Base-by-base conservation (phyloP, 139 green algal species). In the Chlamydomonas sphaeroides region DNA sequence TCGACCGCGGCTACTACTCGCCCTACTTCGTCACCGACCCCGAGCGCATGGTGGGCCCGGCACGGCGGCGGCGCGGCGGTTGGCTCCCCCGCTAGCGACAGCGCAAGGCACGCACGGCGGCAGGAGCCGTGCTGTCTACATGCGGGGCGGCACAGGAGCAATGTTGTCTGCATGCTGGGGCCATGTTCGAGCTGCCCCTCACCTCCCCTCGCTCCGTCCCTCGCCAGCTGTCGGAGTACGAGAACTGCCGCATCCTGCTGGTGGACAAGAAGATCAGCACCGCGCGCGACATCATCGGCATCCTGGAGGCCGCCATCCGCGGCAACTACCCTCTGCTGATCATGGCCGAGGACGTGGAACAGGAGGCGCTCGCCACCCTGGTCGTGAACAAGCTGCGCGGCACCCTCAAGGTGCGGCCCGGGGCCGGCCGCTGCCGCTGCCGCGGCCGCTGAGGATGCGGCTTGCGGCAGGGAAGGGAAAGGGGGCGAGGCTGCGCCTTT, bases 331-430 rank as follows among this genome's bases (percentile, higher is more conserved):
- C 97, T 17, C 88, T 99, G 75, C 87, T 99, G 41, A 95, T 99
- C 88, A 99, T 99, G 92, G 97, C 97, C 11, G 97, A 99, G 92
- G 97, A 99, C 87, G 97, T 99, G 86, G 97, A 99, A 94, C 97
- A 99, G 92, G 97, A 99, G 92, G 95, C 97, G 2, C 93, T 99
- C 67, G 97, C 97, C 71, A 99, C 97, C 17, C 93, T 99, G 65
- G 97, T 99, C 48, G 97, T 99, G 65, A 99, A 99, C 97, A 99
- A 99, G 95, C 94, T 99, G 77, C 88, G 97, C 62, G 97, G 97
- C 78, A 95, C 90, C 35, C 86, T 99, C 42, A 99, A 98, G 92
- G 92, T 94, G 71, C 21, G 70, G 3, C n/a, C n/a, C n/a, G n/a
- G n/a, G n/a, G n/a, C n/a, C n/a, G n/a, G n/a, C n/a, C n/a, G n/a